Evolutionary conservation across 495 filamentous ascomycete genomes (phyloP), one percentile per base, ranked within the genome.

Genomic region (Elaphomyces granulatus): DNA sequence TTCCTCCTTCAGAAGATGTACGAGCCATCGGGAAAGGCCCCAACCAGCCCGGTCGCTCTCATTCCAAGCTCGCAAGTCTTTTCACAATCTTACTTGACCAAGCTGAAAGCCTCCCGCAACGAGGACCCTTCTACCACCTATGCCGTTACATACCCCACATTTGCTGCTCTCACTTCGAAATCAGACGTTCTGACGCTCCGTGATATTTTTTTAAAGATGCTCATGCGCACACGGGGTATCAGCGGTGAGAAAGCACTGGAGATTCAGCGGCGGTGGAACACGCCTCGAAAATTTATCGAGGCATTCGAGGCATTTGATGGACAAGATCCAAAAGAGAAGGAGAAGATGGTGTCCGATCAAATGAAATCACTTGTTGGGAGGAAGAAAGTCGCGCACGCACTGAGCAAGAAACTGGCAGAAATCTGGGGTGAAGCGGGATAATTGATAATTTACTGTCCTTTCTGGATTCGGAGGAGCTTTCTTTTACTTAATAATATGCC

Each of bases 151-250:
- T 87, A 85, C 45, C 52, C 72, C 1, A 77, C 80, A 3, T 88
- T 88, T 48, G 72, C 78, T 0, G 70, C 73, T 1, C 53, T 92
- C 14, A 72, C 74, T 0, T 81, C 77, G 0, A 92, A 92, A 55
- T 83, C 79, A 0, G 79, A 82, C 20, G 66, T 67, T 32, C 66
- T 85, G 33, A 80, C 80, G 2, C 63, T 88, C 15, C 67, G 82
- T 30, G 84, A 92, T 44, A 52, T 88, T 0, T 88, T 71, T 49
- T 52, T 90, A 16, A 88, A 88, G 55, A 88, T 92, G 82, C 62
- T 92, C 36, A 88, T 92, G 83, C 84, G 80, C 47, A 81, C 75
- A 8, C 68, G 70, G 17, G 79, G 82, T 2, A 62, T 92, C n/a
- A 78, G 75, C 3, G 79, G 81, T 0, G 83, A 90, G 45, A 87